Conservation (phyloP, 2,329 filamentous ascomycete species). For the Chaetomium sp. region DNA sequence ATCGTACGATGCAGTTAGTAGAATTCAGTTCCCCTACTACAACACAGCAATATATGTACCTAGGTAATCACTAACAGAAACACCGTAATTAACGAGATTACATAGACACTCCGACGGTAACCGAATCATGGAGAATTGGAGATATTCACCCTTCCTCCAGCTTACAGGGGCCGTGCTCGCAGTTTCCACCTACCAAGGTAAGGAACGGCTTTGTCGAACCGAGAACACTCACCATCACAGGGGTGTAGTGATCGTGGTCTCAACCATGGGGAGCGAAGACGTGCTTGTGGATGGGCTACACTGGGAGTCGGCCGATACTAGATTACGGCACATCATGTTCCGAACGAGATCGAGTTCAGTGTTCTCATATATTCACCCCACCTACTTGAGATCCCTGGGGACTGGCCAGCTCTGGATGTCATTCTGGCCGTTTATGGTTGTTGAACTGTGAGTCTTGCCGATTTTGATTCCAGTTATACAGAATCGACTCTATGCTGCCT, state of each 20-base stretch:
- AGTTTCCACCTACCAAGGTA: not conserved
- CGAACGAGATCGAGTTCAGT: not conserved
- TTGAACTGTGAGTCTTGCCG: not conserved
- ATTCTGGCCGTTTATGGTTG: not conserved
- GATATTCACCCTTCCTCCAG: not conserved
- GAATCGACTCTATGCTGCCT: not conserved
- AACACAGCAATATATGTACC: not conserved
- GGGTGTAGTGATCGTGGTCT: not conserved
- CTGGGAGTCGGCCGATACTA: not conserved
- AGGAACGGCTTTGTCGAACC: not conserved
- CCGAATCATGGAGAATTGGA: not conserved
- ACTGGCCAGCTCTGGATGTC: not conserved
- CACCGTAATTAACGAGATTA: not conserved
- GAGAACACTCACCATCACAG: not conserved
- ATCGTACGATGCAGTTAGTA: too few species aligned
- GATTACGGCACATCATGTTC: not conserved
- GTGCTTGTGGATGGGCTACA: not conserved
- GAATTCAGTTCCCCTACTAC: too few species aligned
- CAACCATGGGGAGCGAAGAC: not conserved
- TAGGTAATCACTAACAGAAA: not conserved
- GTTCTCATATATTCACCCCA: not conserved
- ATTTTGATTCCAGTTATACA: not conserved
- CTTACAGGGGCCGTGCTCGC: not conserved
- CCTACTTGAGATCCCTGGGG: not conserved
- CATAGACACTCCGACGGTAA: not conserved